Conservation (phyloP, 441 rosid species). For the Gossypium lobatum region DNA sequence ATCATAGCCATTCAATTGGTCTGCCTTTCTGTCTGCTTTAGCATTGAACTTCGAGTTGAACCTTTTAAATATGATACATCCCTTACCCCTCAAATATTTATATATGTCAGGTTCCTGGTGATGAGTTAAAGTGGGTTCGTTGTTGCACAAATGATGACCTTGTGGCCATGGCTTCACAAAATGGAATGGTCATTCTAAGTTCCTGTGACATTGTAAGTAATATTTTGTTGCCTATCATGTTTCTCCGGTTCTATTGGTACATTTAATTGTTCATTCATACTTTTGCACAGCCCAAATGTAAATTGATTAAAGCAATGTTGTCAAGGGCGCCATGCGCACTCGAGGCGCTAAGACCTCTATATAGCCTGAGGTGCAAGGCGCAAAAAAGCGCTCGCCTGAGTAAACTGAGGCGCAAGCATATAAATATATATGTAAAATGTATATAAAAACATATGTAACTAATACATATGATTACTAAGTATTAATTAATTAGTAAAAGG, state of each 20-base stretch:
- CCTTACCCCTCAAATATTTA: constrained; percentile 13
- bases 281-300: neutral
- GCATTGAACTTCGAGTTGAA: neutral
- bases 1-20: constrained; percentile 96
- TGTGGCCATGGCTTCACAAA: constrained; percentile 94
- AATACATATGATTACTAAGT: neutral
- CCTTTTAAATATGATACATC: neutral
- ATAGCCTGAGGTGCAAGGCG: neutral
- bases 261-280: neutral
- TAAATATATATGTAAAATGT: neutral
- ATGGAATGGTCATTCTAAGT: constrained; percentile 87
- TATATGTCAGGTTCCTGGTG: constrained; percentile 75
- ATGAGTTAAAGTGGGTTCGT: constrained; percentile 95
- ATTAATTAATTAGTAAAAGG: neutral
- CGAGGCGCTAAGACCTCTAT: neutral
- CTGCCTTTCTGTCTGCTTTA: constrained; percentile 21
- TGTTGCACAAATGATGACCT: constrained; percentile 85
- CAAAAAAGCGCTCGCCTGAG: neutral
- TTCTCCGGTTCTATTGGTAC: neutral
- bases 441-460: neutral
- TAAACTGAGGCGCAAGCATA: neutral
- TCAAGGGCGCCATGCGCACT: neutral
- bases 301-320: neutral
- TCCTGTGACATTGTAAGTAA: constrained; percentile 68
- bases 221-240: neutral